phyloP scores from a whole-genome alignment of 768 basidiomycete genomes.

The Naganishia antarctica region DNA sequence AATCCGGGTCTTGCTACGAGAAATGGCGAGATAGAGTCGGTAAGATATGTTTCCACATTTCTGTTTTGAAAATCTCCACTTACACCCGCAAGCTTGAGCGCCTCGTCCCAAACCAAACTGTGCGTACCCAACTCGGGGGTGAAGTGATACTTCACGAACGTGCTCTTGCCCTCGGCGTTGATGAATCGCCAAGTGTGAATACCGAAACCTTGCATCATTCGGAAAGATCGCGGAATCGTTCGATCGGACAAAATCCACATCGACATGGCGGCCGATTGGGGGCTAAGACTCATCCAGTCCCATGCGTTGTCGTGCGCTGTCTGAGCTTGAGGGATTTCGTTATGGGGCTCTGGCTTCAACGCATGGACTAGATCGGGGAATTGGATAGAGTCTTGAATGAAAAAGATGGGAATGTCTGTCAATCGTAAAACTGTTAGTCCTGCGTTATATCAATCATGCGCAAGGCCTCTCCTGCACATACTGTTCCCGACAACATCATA shows the following conservation, averaged over 20 bases:
- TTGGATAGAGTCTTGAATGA: conserved; percentile 64
- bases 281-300: conserved; percentile 71
- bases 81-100: conserved; percentile 61
- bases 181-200: conserved; percentile 79
- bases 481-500: conserved; percentile 62
- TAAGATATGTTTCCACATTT: background rate
- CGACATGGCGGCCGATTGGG: conserved; percentile 53
- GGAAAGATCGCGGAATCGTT: conserved; percentile 71
- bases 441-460: background rate
- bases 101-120: conserved; percentile 82
- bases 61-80: background rate
- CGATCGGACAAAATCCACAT: conserved; percentile 83
- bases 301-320: conserved; percentile 74
- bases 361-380: conserved; percentile 83
- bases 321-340: conserved; percentile 57
- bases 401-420: conserved; percentile 49
- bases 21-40: background rate
- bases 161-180: conserved; percentile 62
- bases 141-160: conserved; percentile 87
- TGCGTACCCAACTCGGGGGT: conserved; percentile 79
- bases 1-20: conserved; percentile 71
- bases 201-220: conserved; percentile 78
- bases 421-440: conserved; percentile 27
- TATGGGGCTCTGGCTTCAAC: conserved; percentile 80
- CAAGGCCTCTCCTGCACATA: conserved; percentile 25